Evolutionary conservation across 2,329 filamentous ascomycete species (phyloP).

Genomic region (Penicillium freii): DNA sequence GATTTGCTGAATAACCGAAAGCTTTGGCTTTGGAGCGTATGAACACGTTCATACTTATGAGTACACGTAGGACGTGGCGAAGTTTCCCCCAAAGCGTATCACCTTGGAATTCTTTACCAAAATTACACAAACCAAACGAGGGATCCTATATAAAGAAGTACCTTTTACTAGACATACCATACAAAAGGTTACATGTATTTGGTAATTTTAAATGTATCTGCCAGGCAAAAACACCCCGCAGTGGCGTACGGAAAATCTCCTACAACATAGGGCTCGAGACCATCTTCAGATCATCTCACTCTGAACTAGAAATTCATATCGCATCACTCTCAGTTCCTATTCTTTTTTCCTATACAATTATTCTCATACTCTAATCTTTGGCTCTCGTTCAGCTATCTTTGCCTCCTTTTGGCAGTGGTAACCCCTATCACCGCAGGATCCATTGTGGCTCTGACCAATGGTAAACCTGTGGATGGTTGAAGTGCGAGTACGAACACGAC

Average conservation of each 20-base stretch:
- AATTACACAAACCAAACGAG: not conserved
- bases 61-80: too few relatives aligned
- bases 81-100: too few relatives aligned
- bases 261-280: too few relatives aligned
- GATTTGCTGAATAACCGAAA: too few relatives aligned
- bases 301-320: not conserved
- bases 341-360: not conserved
- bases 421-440: conserved; percentile 25
- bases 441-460: not conserved
- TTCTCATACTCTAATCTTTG: conserved; percentile 29
- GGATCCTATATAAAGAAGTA: not conserved
- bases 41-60: too few relatives aligned
- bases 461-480: not conserved
- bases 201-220: not conserved
- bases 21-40: too few relatives aligned
- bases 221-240: not conserved
- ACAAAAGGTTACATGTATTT: not conserved
- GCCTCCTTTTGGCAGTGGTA: conserved; percentile 29
- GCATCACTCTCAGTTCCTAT: not conserved
- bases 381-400: conserved; percentile 32
- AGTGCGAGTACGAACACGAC: not conserved
- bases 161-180: not conserved
- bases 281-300: not conserved
- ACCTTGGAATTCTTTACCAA: not conserved
- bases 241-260: not conserved